Base-by-base conservation (phyloP, 345 rosid species). In the Populus deltoides region DNA sequence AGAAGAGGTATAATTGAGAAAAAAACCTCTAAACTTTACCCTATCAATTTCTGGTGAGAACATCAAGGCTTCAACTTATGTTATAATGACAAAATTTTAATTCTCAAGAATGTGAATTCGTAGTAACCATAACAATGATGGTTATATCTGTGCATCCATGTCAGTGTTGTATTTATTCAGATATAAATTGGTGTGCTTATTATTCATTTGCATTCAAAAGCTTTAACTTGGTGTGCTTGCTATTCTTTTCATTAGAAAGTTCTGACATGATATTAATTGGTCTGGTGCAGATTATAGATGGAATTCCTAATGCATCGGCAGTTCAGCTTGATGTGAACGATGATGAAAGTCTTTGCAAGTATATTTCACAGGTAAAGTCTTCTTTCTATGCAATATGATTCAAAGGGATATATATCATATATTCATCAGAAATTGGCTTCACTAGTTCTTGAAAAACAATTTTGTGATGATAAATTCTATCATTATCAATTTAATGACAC, bases 251-350 rank as follows among this genome's bases (percentile, higher is more conserved):
- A 16, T 65, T 65, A 29, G 78, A 73, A 73, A 41, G 38, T 41
- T 71, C 18, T 72, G 41, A 72, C 61, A 73, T 70, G n/a, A 53
- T 63, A 70, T 53, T 70, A 51, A 77, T 68, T 75, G 51, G 51
- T 41, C 41, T 84, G 66, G 63, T 70, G 41, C 86, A 95, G 99
- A 88, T 88, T 35, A 75, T 88, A 78, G 90, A 92, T 84, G 99
- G 96, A 57, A 93, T 89, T 73, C 81, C 94, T 24, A 91, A 95
- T 62, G 89, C 92, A 55, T 85, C 81, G 12, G 98, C 99, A 25
- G 80, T 88, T 76, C 90, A 92, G 85, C 82, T 95, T 63, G 98
- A 95, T 81, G 91, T 95, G 72, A 81, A 74, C 59, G 97, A 95
- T 79, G 82, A 85, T 82, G 89, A 83, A 81, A 88, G 88, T 78